A percentile compares a stretch with the other conserved stretches of the same genome.
These are phyloP conservation scores for Paramecium pentaurelia DNA, from an alignment of 73 alveolate species.

Conservation along the genomic window DNA sequence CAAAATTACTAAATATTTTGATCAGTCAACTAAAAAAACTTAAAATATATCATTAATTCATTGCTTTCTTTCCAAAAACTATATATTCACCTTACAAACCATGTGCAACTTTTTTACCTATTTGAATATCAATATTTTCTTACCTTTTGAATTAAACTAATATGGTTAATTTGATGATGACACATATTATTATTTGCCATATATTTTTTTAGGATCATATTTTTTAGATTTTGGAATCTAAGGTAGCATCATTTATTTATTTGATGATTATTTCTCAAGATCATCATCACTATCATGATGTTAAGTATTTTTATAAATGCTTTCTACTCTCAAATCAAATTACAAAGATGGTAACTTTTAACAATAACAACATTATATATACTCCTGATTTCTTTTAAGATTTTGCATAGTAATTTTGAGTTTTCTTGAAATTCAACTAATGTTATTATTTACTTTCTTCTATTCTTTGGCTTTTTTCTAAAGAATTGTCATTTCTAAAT, in stretches of 20 bases:
- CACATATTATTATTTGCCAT: background rate
- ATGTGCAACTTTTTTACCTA: constrained; percentile 1
- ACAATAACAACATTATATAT: background rate
- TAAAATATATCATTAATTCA: constrained; percentile 13
- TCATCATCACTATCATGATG: constrained; percentile 45
- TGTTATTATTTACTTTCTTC: background rate
- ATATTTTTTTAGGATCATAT: constrained; percentile 45
- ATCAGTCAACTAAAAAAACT: background rate
- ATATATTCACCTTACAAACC: constrained; percentile 2
- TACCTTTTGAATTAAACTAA: constrained; percentile 19
- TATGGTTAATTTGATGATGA: background rate
- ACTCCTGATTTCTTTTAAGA: constrained; percentile 46
- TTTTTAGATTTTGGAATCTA: background rate
- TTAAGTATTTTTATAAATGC: constrained; percentile 18
- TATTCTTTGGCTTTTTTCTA: background rate
- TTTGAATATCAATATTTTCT: background rate
- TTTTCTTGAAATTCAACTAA: background rate
- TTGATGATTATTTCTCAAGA: background rate
- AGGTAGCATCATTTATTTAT: constrained; percentile 37
- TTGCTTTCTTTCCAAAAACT: constrained; percentile 39
- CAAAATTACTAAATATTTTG: background rate
- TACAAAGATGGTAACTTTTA: constrained; percentile 14
- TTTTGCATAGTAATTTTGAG: constrained; percentile 12
- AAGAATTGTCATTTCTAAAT: constrained; percentile 31
- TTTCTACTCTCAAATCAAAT: constrained; percentile 34